phyloP scores from a whole-genome alignment of 768 basidiomycete genomes.

The Gautieria morchelliformis region DNA sequence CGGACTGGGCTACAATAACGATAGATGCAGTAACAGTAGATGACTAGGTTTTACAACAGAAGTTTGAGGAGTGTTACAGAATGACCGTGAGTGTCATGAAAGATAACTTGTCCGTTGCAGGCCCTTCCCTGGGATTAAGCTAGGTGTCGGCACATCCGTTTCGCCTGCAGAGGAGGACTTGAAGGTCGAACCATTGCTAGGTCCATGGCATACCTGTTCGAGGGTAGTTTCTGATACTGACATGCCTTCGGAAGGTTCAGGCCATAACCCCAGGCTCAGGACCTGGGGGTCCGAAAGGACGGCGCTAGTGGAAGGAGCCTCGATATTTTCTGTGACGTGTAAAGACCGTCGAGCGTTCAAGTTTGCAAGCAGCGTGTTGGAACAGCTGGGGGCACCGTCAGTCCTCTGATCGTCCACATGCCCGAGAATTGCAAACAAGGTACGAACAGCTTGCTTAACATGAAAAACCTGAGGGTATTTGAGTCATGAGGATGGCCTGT shows the following conservation, averaged over 20 bases:
- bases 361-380: background rate
- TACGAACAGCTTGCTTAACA: constrained; percentile 2
- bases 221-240: background rate
- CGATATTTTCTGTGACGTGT: background rate
- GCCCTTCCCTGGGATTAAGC: background rate
- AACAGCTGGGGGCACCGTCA: background rate
- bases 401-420: background rate
- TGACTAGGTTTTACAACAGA: too few species aligned
- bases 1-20: too few species aligned
- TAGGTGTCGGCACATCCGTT: background rate
- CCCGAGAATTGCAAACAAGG: background rate
- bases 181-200: background rate
- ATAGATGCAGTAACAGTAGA: too few species aligned
- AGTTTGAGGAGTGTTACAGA: too few species aligned
- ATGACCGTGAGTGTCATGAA: too few species aligned
- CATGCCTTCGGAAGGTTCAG: background rate
- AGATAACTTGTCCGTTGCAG: background rate
- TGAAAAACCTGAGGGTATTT: background rate
- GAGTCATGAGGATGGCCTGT: background rate
- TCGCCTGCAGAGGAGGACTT: background rate
- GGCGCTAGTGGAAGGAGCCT: background rate
- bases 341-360: constrained; percentile 1
- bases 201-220: background rate
- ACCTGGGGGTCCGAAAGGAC: background rate
- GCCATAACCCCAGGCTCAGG: background rate